Evolutionary conservation across 2,329 filamentous ascomycete genomes (phyloP).

Genomic region (Diaporthe destruens): DNA sequence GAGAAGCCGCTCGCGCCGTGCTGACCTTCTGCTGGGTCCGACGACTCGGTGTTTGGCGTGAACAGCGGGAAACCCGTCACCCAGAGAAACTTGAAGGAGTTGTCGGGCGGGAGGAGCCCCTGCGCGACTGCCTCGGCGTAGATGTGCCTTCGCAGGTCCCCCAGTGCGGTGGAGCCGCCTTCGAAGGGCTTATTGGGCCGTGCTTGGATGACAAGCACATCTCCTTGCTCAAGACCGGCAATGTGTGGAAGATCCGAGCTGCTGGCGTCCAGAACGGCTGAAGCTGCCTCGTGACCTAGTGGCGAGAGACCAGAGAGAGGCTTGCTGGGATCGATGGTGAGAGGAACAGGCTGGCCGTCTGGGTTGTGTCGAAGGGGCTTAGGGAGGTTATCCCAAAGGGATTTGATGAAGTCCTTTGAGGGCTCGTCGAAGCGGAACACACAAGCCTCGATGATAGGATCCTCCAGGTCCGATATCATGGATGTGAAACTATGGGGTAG

Average conservation of each 20-base stretch:
- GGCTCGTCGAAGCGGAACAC: conserved; percentile 71
- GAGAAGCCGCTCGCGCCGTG: conserved; percentile 84
- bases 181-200: conserved; percentile 73
- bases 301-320: conserved; percentile 83
- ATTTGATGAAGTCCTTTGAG: conserved; percentile 71
- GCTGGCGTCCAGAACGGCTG: conserved; percentile 56
- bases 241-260: conserved; percentile 50
- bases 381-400: conserved; percentile 64
- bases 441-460: conserved; percentile 82
- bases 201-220: conserved; percentile 85
- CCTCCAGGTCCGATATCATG: conserved; percentile 78
- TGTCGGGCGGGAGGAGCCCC: conserved; percentile 63
- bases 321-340: conserved; percentile 79
- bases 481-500: conserved; percentile 73
- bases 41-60: conserved; percentile 73
- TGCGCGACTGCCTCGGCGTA: conserved; percentile 77
- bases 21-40: conserved; percentile 74
- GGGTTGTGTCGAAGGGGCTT: conserved; percentile 74
- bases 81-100: conserved; percentile 81
- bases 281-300: conserved; percentile 79
- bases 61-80: conserved; percentile 94
- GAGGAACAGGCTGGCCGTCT: conserved; percentile 83
- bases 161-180: conserved; percentile 80
- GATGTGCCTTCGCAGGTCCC: conserved; percentile 77
- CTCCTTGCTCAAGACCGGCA: conserved; percentile 71